Evolutionary conservation across 108 stramenopile species (phyloP), one percentile per base, ranked within the genome.

Genomic region (Cylindrotheca fusiformis): DNA sequence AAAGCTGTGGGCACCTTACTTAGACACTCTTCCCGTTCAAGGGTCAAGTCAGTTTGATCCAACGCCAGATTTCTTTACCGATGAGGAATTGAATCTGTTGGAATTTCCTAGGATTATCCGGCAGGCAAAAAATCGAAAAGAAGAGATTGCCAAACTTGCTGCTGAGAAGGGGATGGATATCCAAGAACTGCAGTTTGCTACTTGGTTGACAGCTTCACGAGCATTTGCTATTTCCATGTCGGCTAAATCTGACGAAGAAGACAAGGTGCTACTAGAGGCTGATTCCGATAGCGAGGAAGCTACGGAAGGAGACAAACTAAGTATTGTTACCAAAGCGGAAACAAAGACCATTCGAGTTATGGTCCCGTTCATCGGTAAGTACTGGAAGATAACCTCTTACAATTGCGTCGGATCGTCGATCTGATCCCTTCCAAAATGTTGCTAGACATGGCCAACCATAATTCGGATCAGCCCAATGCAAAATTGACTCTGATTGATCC

Each of bases 401-500:
- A n/a, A n/a, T n/a, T n/a, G n/a, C n/a, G n/a, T n/a, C n/a, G n/a
- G n/a, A n/a, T n/a, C n/a, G n/a, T n/a, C n/a, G n/a, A n/a, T n/a
- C n/a, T n/a, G n/a, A 41, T 41, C 36, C 10, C 36, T 14, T 41
- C 14, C 36, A 41, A 41, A 41, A 10, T 41, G 10, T 41, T 41
- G 14, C 36, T 41, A 41, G 36, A 88, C 47, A 75, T 88, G 68
- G 71, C 72, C 2, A 88, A 88, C 68, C 87, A 88, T 57, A 61
- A 60, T 48, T 78, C 81, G 4, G 71, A 78, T 48, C 67, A 74
- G 48, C 47, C 72, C 19, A 88, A 88, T 65, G 69, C 76, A 19
- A 77, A 81, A 48, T 32, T 85, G 36, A 78, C 80, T 27, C 33
- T 88, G 31, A 72, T 88, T 55, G 83, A 88, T 65, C 84, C 87